A percentile compares a stretch with the other conserved stretches of the same genome.
Conservation (phyloP, 495 filamentous ascomycete genomes). For the Penicillium samsonianum region DNA sequence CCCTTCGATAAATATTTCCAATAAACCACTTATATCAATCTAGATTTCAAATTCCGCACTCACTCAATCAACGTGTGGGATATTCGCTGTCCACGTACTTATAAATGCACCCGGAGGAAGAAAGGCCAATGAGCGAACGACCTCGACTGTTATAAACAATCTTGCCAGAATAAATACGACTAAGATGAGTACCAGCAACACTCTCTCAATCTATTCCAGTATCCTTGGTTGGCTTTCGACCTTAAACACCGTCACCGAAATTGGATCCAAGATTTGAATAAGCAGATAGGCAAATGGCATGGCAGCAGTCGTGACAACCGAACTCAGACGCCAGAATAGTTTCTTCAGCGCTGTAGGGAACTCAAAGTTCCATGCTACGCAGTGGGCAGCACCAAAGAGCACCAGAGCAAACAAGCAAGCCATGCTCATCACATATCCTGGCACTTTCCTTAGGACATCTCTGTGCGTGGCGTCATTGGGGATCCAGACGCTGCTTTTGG, state of each 20-base stretch:
- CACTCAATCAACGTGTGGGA: not conserved
- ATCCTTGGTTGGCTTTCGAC: not conserved
- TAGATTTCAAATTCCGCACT: not conserved
- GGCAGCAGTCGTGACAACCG: not conserved
- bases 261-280: not conserved
- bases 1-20: not conserved
- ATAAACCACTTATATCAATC: not conserved
- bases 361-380: constrained; percentile 5
- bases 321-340: constrained; percentile 2
- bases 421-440: not conserved
- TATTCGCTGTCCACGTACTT: not conserved
- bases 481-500: not conserved
- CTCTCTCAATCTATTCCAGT: not conserved
- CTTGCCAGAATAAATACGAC: not conserved
- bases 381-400: constrained; percentile 2
- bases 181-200: not conserved
- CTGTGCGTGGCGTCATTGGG: not conserved
- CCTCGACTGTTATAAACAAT: constrained; percentile 2
- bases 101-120: not conserved
- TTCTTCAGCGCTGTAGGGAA: constrained; percentile 3
- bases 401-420: not conserved
- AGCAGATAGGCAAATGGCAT: not conserved
- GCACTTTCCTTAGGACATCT: not conserved
- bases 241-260: not conserved
- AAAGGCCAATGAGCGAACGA: constrained; percentile 6